Evolutionary conservation across 2,329 filamentous ascomycete genomes (phyloP), one percentile per base, ranked within the genome.

Genomic region (Xylariaceae sp.): DNA sequence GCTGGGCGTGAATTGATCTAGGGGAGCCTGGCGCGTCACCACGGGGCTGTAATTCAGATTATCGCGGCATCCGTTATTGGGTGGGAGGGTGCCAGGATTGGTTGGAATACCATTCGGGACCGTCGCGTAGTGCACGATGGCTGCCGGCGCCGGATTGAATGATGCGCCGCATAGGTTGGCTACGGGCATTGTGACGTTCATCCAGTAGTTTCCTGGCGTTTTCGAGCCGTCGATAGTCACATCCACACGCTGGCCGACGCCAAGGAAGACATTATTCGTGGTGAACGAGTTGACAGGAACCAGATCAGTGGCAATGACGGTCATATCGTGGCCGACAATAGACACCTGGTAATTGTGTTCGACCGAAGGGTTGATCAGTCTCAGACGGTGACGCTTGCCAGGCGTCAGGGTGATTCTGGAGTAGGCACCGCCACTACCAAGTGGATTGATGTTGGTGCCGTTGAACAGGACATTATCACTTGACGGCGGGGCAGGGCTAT

Each of bases 271-370:
- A 19, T 76, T 72, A 5, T 77, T 71, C 1, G 78, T 79, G 3
- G 72, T 73, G 65, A 82, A 82, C 1, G 85, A 79, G 57, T 77
- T 69, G 37, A 85, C 72, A 1, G 80, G 77, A 2, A 85, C 81
- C 34, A 83, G 79, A 65, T 86, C 84, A 40, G 75, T 77, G 9
- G 78, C 74, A 47, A 86, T 79, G 31, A 86, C 78, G 0, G 76
- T 81, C 58, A 86, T 71, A 9, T 72, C 73, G 67, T 86, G 83
- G 24, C 76, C 75, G 52, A 79, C 80, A 33, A 84, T 76, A 36
- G 82, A 79, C 49, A 86, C 78, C 2, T 76, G 79, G 62, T 82
- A 74, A 17, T 74, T 75, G 58, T 83, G 69, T 75, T 67, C 78
- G 67, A 71, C 83, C 66, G 66, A 84, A 0, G 77, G 75, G 70